phyloP scores from a whole-genome alignment of 768 basidiomycete species.

The Suillus fuscotomentosus region DNA sequence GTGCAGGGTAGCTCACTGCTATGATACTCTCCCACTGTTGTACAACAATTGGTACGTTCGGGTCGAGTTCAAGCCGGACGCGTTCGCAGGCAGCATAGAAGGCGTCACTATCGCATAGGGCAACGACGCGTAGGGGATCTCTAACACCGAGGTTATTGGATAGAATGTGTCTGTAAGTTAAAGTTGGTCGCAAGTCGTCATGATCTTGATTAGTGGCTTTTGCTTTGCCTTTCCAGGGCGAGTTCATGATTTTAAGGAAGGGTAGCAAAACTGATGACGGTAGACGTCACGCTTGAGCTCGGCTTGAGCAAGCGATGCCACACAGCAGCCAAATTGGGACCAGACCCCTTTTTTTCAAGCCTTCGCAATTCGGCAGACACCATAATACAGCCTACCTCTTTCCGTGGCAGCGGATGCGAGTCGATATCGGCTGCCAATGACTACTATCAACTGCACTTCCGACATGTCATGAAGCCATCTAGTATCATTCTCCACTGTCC shows the following conservation, averaged over 20 bases:
- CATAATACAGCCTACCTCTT: neutral
- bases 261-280: neutral
- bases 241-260: conserved; percentile 12
- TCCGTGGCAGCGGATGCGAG: neutral
- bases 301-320: no score
- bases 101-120: conserved; percentile 88
- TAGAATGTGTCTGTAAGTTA: conserved; percentile 80
- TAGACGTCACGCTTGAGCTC: neutral
- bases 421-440: neutral
- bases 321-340: neutral
- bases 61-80: conserved; percentile 66
- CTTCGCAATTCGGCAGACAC: neutral
- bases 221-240: conserved; percentile 57
- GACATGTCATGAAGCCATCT: neutral
- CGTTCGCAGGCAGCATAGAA: conserved; percentile 87
- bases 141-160: conserved; percentile 65
- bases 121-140: conserved; percentile 81
- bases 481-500: neutral
- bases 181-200: conserved; percentile 59
- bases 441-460: neutral
- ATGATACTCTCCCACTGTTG: conserved; percentile 89
- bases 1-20: conserved; percentile 94
- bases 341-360: conserved; percentile 17
- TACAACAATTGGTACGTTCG: conserved; percentile 71
- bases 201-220: conserved; percentile 47